Evolutionary conservation across 495 filamentous ascomycete genomes (phyloP).

Genomic region (Neurospora tetraspora): DNA sequence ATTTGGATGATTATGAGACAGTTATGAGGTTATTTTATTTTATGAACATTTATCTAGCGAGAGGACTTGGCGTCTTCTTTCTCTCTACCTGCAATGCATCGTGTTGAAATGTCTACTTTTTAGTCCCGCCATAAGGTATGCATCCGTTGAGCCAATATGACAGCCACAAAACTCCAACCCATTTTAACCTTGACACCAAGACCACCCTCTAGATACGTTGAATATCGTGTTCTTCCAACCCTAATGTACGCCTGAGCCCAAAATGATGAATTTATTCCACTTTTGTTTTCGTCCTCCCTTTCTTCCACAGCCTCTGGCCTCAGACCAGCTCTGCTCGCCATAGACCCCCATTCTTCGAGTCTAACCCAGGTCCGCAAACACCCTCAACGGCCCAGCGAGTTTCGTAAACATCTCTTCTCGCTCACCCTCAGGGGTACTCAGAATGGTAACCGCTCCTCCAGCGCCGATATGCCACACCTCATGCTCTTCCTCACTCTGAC

Average conservation of each 20-base stretch:
- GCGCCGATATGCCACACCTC: constrained; percentile 77
- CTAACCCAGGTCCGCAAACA: constrained; percentile 28
- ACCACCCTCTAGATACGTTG: constrained; percentile 12
- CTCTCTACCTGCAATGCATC: not conserved
- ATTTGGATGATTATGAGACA: not conserved
- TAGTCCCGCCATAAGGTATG: not conserved
- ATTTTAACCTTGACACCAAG: constrained; percentile 4
- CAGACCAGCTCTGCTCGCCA: constrained; percentile 10
- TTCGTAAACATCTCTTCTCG: constrained; percentile 89
- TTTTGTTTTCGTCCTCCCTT: not conserved
- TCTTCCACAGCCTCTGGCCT: too few relatives aligned
- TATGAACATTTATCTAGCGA: not conserved
- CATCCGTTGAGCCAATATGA: constrained; percentile 3
- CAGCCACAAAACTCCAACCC: constrained; percentile 1
- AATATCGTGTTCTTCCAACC: constrained; percentile 5
- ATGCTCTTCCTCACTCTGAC: constrained; percentile 7
- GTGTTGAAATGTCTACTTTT: not conserved
- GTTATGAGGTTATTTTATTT: not conserved
- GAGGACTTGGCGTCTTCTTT: not conserved
- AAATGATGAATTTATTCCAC: not conserved
- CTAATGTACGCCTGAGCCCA: not conserved
- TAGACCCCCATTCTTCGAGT: not conserved
- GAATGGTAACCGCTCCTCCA: constrained; percentile 75
- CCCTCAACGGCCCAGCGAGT: constrained; percentile 53
- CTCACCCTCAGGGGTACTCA: constrained; percentile 70